Conservation (phyloP, 2,329 filamentous ascomycete species). For the Talaromyces sp. region DNA sequence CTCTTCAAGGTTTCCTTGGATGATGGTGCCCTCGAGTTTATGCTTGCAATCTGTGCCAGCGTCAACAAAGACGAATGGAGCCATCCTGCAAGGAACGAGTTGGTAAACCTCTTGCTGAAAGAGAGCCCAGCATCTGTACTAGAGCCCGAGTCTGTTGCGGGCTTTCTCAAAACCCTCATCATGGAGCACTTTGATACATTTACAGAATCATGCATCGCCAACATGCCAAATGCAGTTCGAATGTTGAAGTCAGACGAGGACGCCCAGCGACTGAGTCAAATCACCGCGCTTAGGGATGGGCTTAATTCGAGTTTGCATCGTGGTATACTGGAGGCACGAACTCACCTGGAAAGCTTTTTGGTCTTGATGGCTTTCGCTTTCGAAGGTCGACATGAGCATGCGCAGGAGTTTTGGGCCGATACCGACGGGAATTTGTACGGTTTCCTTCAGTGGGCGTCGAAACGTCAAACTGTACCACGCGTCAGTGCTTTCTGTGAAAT, state of each 20-base stretch:
- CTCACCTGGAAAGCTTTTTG: slow-evolving; percentile 77
- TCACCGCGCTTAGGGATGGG: slow-evolving; percentile 40
- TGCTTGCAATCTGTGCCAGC: slow-evolving; percentile 78
- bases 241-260: slow-evolving; percentile 85
- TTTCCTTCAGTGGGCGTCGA: slow-evolving; percentile 95
- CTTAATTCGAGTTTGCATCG: slow-evolving; percentile 35
- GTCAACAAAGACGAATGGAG: slow-evolving; percentile 77
- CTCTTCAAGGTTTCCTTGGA: slow-evolving; percentile 71
- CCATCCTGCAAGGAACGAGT: slow-evolving; percentile 74
- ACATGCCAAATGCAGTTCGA: slow-evolving; percentile 86
- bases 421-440: slow-evolving; percentile 88
- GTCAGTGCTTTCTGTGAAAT: slow-evolving; percentile 97
- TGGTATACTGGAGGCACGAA: slow-evolving; percentile 41
- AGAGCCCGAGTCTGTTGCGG: slow-evolving; percentile 63
- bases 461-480: slow-evolving; percentile 88
- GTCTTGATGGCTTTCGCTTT: slow-evolving; percentile 89
- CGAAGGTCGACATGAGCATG: slow-evolving; percentile 75
- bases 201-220: slow-evolving; percentile 86
- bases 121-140: slow-evolving; percentile 65
- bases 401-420: slow-evolving; percentile 85
- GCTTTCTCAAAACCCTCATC: slow-evolving; percentile 64
- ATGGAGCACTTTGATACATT: slow-evolving; percentile 82
- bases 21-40: slow-evolving; percentile 87
- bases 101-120: slow-evolving; percentile 76
- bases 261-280: slow-evolving; percentile 56